Evolutionary conservation across 1,284 basidiomycete species (phyloP), one percentile per base, ranked within the genome.

Genomic region (Coniferiporia sulphurascens): DNA sequence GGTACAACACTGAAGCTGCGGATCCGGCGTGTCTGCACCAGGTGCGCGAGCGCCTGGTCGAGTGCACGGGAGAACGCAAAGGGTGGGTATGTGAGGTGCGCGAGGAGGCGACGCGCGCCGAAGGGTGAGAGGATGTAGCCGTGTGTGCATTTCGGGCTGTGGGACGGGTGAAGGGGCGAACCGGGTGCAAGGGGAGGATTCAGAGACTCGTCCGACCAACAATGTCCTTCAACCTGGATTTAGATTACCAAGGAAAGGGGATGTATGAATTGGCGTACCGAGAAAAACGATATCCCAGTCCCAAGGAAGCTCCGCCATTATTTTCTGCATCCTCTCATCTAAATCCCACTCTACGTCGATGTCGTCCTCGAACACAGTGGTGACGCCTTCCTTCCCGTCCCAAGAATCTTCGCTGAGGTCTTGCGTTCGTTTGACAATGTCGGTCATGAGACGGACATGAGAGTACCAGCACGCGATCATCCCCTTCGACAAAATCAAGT

Each of bases 281-380:
- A 93, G 72, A 64, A 88, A 87, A 43, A 91, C 78, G 22, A 91
- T 79, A 63, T 92, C 89, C 90, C 90, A 93, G 19, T 80, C 77
- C 0, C 49, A 50, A 1, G 90, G 88, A 17, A 93, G 66, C 3
- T 72, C 67, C 1, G 66, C 59, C 85, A 87, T 89, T 50, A 91
- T 68, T 4, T 66, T 64, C 38, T 65, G 66, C 54, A 91, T 71
- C 44, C 82, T 75, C 10, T 68, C 56, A 13, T 76, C 70, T 8
- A 89, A 78, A 65, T 91, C 85, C 59, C 74, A 78, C 71, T 93
- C 88, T 78, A 90, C 82, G 68, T 93, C 87, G 13, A 93, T 73
- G 62, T 92, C 90, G 68, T 93, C 91, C 72, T 93, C 89, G 17
- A 92, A 73, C 17, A 93, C 77, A 13, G 92, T 67, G 0, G 74